A percentile compares a stretch with the other conserved stretches of the same genome.
Evolutionary conservation across 1,139 yeast species (phyloP).

Genomic region (Kurtzmaniella quercitrusa): DNA sequence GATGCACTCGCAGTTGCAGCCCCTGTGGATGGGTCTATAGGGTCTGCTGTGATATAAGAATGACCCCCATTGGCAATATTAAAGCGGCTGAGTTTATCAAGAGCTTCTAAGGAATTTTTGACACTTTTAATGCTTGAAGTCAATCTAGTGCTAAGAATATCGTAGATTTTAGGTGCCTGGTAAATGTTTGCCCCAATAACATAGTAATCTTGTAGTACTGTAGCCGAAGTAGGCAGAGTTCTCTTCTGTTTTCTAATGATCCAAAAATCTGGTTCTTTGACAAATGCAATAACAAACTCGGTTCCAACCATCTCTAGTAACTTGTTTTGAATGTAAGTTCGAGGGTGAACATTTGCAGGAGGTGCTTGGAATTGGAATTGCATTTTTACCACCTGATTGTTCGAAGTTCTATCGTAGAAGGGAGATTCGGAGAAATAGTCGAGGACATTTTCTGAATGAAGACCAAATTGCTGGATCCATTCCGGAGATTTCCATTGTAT

Average conservation of each 20-base stretch:
- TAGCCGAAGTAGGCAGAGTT: constrained; percentile 45
- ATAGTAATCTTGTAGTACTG: constrained; percentile 66
- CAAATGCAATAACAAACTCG: constrained; percentile 73
- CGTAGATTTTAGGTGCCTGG: constrained; percentile 68
- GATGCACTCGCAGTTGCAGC: constrained; percentile 8
- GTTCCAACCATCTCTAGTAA: constrained; percentile 77
- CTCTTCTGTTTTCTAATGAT: constrained; percentile 78
- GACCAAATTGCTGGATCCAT: constrained; percentile 87
- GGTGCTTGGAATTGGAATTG: constrained; percentile 82
- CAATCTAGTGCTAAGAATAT: constrained; percentile 35
- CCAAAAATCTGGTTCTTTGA: constrained; percentile 92
- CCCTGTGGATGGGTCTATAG: constrained; percentile 5
- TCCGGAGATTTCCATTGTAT: constrained; percentile 97
- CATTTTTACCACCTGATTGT: constrained; percentile 93
- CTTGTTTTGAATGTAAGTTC: constrained; percentile 47
- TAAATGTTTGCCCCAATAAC: constrained; percentile 89
- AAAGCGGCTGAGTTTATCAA: constrained; percentile 33
- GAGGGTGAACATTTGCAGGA: constrained; percentile 33
- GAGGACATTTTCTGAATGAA: constrained; percentile 82
- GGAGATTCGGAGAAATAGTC: constrained; percentile 94
- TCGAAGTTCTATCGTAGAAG: constrained; percentile 88
- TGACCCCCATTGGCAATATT: constrained; percentile 37
- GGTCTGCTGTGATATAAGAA: constrained; percentile 17
- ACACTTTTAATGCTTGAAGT: constrained; percentile 35
- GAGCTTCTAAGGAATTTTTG: constrained; percentile 30